Conservation (phyloP, 768 basidiomycete genomes). For the Phanerochaete carnosa region DNA sequence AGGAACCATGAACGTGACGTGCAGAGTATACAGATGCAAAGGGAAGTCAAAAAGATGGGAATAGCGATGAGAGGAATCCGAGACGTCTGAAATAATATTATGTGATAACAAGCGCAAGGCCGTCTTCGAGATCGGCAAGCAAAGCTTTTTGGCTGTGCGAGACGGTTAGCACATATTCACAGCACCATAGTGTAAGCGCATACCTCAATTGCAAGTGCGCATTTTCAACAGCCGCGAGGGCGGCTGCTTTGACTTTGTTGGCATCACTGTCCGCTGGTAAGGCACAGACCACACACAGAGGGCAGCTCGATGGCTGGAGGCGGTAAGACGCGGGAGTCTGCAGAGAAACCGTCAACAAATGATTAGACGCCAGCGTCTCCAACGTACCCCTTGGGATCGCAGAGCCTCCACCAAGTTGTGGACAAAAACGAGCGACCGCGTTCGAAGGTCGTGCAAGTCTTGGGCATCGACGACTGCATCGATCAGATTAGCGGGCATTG, state of each 20-base stretch:
- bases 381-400: conserved; percentile 52
- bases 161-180: background rate
- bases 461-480: conserved; percentile 57
- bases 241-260: conserved; percentile 38
- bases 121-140: conserved; percentile 48
- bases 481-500: background rate
- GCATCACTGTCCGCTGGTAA: conserved; percentile 41
- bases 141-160: conserved; percentile 44
- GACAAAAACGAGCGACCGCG: conserved; percentile 58
- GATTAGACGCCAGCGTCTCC: background rate
- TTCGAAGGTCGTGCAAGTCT: conserved; percentile 63
- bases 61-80: background rate
- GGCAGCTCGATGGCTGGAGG: conserved; percentile 57
- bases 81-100: conserved; percentile 24
- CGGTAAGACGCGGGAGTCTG: conserved; percentile 64
- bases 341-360: conserved; percentile 9
- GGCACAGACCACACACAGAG: conserved; percentile 57
- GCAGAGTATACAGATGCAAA: conserved; percentile 10
- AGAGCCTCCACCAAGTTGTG: conserved; percentile 61
- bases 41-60: background rate
- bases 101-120: conserved; percentile 55
- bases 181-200: conserved; percentile 9
- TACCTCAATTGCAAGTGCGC: conserved; percentile 41
- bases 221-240: conserved; percentile 43
- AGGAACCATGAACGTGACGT: background rate